These are phyloP conservation scores for Neoscytalidium dimidiatum DNA, from an alignment of 2,329 filamentous ascomycete species.

Conservation along the genomic window DNA sequence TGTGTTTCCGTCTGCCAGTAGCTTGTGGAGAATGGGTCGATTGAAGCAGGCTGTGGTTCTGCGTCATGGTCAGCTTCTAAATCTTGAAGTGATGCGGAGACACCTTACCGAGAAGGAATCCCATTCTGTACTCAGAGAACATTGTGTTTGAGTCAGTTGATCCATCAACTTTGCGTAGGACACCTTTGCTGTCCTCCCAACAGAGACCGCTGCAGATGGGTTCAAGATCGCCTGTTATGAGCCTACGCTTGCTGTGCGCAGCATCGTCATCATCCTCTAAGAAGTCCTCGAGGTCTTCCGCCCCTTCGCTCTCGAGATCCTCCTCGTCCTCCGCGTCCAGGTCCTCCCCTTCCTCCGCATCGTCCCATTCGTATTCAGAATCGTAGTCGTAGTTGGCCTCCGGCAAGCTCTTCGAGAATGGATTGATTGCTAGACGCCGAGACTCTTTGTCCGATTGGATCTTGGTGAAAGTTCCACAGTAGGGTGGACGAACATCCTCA, in stretches of 20 bases:
- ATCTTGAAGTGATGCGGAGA: not conserved
- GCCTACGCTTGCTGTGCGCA: slow-evolving; percentile 57
- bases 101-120: slow-evolving; percentile 69
- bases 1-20: slow-evolving; percentile 66
- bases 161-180: slow-evolving; percentile 48
- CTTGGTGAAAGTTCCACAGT: slow-evolving; percentile 72
- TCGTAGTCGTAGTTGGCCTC: slow-evolving; percentile 81
- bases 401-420: slow-evolving; percentile 54
- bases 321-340: slow-evolving; percentile 66
- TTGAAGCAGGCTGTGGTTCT: slow-evolving; percentile 56
- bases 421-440: slow-evolving; percentile 57
- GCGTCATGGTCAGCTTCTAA: not conserved
- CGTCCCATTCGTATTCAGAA: slow-evolving; percentile 82
- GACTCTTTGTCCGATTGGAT: slow-evolving; percentile 49
- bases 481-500: slow-evolving; percentile 67
- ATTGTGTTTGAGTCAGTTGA: slow-evolving; percentile 43
- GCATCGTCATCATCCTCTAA: slow-evolving; percentile 83
- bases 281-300: slow-evolving; percentile 86
- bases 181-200: slow-evolving; percentile 65
- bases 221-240: slow-evolving; percentile 67
- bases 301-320: slow-evolving; percentile 72
- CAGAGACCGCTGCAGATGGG: slow-evolving; percentile 79
- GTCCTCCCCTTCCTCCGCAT: slow-evolving; percentile 72
- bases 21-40: slow-evolving; percentile 79
- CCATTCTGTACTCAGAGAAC: slow-evolving; percentile 65